These are phyloP conservation scores for Carpinus fangiana DNA, from an alignment of 306 rosid genomes.

Conservation along the genomic window DNA sequence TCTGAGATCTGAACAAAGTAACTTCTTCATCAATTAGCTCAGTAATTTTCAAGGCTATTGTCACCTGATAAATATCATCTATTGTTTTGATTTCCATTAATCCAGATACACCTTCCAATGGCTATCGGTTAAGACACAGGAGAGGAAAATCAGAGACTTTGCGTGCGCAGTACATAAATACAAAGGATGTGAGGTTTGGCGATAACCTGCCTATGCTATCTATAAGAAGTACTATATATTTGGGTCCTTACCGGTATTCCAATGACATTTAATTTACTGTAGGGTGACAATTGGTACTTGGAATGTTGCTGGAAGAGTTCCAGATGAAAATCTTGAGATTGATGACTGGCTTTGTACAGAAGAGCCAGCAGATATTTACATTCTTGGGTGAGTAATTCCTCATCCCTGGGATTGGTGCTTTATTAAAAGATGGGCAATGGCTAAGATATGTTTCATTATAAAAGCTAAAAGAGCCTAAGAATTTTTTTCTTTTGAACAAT, in stretches of 20 bases:
- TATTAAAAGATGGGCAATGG: background rate
- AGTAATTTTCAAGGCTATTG: conserved; percentile 3
- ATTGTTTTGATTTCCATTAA: conserved; percentile 31
- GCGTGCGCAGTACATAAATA: conserved; percentile 92
- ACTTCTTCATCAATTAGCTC: conserved; percentile 1
- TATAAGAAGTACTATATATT: conserved; percentile 13
- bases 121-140: conserved; percentile 53
- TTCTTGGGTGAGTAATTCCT: conserved; percentile 74
- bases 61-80: conserved; percentile 16
- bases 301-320: conserved; percentile 93
- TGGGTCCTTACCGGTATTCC: conserved; percentile 25
- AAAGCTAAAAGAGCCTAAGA: background rate
- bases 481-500: background rate
- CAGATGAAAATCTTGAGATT: conserved; percentile 69
- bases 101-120: conserved; percentile 55
- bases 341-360: conserved; percentile 79
- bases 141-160: conserved; percentile 96
- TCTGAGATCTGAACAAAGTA: background rate
- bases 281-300: conserved; percentile 86
- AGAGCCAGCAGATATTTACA: conserved; percentile 78
- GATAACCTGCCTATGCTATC: conserved; percentile 22
- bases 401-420: background rate
- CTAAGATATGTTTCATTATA: background rate
- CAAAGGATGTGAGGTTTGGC: conserved; percentile 82
- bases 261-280: conserved; percentile 36